Base-by-base conservation (phyloP, 495 filamentous ascomycete species). In the Saxispiralis lemnorum region DNA sequence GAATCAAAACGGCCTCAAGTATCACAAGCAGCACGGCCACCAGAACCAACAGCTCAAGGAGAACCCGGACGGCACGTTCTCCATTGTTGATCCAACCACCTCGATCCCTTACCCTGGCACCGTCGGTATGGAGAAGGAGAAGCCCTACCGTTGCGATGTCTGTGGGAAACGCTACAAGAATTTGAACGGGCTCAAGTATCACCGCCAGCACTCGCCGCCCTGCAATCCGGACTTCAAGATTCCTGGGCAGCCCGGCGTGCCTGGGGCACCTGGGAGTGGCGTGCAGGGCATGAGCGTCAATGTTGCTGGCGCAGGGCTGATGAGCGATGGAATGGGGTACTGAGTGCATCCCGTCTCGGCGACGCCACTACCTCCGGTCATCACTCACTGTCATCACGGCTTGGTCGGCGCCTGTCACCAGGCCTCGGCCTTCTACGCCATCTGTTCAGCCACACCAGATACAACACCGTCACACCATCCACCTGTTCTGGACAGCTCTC, bases 161-260 rank as follows among this genome's bases (percentile, higher is more conserved):
- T 99, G 89, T 56, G 87, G 89, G 50, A 99, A 99, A 66, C 78
- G 89, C 18, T 99, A 99, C 67, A 99, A 99, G 76, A 99, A 99
- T 57, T 62, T 99, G 39, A 99, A 99, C 47, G 60, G 62, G 16
- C 54, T 65, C 33, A 63, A 65, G 42, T 63, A 65, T 44, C 59
- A 65, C 44, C 55, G 57, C 16, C 51, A 62, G 40, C 61, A 64
- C 45, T 47, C 51, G 15, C 55, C 60, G 16, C 51, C 47, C 10
- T 64, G 61, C 54, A 64, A 64, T 38, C 61, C 61, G 12, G 60
- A 64, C 16, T 41, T 62, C 31, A 53, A 56, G 38, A 21, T 57
- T 11, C 5, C 24, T 28, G 49, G 57, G 30, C 21, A 45, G 5
- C 11, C 48, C 5, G 44, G 18, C 21, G 38, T 56, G 33, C 47